Conservation (phyloP, 805 yeast genomes). For the Scheffersomyces ergatensis region DNA sequence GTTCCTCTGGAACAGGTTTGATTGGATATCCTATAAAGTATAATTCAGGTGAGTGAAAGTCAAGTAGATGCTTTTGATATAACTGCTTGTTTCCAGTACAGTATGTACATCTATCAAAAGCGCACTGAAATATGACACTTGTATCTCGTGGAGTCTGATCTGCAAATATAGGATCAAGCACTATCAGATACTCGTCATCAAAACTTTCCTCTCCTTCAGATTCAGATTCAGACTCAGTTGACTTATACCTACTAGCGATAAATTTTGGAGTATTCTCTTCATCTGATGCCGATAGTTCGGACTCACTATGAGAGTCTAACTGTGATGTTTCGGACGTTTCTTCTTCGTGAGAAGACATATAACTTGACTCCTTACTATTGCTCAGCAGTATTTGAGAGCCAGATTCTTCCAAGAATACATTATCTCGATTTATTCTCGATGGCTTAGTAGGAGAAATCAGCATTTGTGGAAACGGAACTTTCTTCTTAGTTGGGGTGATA, state of each 20-base stretch:
- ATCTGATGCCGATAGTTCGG: not conserved
- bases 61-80: constrained; percentile 24
- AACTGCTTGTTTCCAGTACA: constrained; percentile 25
- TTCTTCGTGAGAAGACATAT: not conserved
- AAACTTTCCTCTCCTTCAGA: constrained; percentile 7
- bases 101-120: constrained; percentile 21
- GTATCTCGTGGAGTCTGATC: not conserved
- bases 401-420: not conserved
- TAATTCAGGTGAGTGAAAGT: constrained; percentile 16
- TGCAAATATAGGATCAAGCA: constrained; percentile 7
- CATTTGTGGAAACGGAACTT: not conserved
- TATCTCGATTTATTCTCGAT: not conserved
- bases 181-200: constrained; percentile 25
- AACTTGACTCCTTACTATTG: not conserved
- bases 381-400: not conserved
- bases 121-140: constrained; percentile 18
- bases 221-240: not conserved
- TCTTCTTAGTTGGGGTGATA: constrained; percentile 4
- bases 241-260: not conserved
- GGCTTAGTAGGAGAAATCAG: not conserved
- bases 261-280: not conserved
- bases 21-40: constrained; percentile 25
- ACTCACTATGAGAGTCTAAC: not conserved
- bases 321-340: constrained; percentile 1
- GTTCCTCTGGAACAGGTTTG: not conserved